Percentiles rank a stretch among this genome's conserved stretches.
Evolutionary conservation across 192 early-diverging fungal species (phyloP).

Genomic region (Backusella morwellensis): DNA sequence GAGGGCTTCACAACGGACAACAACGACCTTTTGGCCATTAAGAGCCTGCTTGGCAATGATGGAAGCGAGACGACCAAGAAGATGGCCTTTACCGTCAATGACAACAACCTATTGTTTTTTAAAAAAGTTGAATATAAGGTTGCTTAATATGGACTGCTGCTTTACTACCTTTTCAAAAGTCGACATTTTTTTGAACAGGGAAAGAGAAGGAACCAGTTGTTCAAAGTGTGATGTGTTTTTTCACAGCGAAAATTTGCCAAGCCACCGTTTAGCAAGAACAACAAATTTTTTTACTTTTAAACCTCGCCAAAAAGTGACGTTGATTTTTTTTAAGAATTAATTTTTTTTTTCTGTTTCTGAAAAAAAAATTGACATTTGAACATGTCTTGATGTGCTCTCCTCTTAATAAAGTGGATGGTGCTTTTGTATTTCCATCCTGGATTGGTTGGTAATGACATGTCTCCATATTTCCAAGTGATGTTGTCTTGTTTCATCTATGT

Average conservation of each 20-base stretch:
- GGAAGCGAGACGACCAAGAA: constrained; percentile 96
- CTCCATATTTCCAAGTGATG: too few relatives aligned
- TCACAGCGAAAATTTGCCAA: constrained; percentile 5
- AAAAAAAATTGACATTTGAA: too few relatives aligned
- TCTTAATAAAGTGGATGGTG: too few relatives aligned
- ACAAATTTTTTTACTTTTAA: constrained; percentile 1
- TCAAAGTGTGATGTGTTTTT: constrained; percentile 4
- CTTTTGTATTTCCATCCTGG: too few relatives aligned
- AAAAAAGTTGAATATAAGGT: background rate
- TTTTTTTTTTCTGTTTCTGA: too few relatives aligned
- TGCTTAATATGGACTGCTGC: background rate
- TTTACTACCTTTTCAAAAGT: constrained; percentile 32
- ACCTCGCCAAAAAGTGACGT: background rate
- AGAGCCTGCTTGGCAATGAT: constrained; percentile 98
- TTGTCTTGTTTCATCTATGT: too few relatives aligned
- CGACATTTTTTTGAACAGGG: constrained; percentile 20
- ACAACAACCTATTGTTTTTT: constrained; percentile 76
- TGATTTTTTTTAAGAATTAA: too few relatives aligned
- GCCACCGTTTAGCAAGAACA: background rate
- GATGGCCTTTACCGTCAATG: constrained; percentile 99
- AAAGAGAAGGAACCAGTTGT: constrained; percentile 19
- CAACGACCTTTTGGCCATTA: constrained; percentile 94
- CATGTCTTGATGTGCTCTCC: too few relatives aligned
- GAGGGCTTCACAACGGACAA: constrained; percentile 99
- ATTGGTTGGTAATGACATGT: too few relatives aligned